A percentile compares a stretch with the other conserved stretches of the same genome.
These are phyloP conservation scores for Vitis amurensis DNA, from an alignment of 164 flowering plant species.

Conservation along the genomic window DNA sequence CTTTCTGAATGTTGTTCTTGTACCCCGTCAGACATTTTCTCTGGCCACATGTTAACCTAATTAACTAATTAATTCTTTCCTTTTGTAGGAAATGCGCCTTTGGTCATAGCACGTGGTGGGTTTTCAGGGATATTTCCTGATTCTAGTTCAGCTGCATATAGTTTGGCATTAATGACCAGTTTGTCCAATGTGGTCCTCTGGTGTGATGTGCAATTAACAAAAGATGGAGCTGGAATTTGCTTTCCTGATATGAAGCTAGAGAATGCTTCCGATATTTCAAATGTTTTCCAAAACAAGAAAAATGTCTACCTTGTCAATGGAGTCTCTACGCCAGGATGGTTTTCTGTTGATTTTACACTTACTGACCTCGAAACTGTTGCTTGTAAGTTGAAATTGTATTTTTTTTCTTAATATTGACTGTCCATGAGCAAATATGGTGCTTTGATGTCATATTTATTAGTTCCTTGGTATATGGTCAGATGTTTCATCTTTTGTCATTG, in stretches of 20 bases:
- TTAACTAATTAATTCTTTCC: slow-evolving; percentile 3
- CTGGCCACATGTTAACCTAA: neutral
- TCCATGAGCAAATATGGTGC: neutral
- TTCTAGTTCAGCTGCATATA: slow-evolving; percentile 38
- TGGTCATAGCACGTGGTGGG: slow-evolving; percentile 53
- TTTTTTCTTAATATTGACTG: neutral
- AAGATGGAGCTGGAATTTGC: slow-evolving; percentile 80
- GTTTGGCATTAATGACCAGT: slow-evolving; percentile 24
- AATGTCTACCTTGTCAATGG: slow-evolving; percentile 66
- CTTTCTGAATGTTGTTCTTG: no score
- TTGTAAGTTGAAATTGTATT: slow-evolving; percentile 45
- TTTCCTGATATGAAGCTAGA: slow-evolving; percentile 50
- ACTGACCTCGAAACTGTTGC: slow-evolving; percentile 35
- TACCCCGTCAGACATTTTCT: no score
- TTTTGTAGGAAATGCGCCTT: slow-evolving; percentile 54
- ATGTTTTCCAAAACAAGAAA: slow-evolving; percentile 3
- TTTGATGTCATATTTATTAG: neutral
- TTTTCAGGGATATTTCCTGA: slow-evolving; percentile 53
- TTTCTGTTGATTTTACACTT: slow-evolving; percentile 68
- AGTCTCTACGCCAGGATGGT: slow-evolving; percentile 51
- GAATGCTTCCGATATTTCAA: slow-evolving; percentile 40
- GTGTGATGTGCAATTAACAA: slow-evolving; percentile 94
- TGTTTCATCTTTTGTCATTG: no score
- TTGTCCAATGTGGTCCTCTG: slow-evolving; percentile 39
- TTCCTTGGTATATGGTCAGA: no score